A percentile compares a stretch with the other conserved stretches of the same genome.
Conservation (phyloP, 2,329 filamentous ascomycete genomes). For the Cladophialophora immunda region DNA sequence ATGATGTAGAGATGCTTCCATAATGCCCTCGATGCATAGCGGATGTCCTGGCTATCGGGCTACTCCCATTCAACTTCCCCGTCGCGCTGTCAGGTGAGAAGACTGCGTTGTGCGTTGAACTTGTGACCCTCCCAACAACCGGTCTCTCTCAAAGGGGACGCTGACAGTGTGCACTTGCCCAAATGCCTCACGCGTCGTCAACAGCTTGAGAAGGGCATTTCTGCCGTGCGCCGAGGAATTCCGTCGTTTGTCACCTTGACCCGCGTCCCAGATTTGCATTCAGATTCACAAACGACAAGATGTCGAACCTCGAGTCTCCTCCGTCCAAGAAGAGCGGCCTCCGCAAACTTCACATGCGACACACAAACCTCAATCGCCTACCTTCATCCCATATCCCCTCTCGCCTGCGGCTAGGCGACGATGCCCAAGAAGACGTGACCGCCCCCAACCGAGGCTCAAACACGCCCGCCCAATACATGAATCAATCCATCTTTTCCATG, state of each 20-base stretch:
- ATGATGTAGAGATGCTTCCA: slow-evolving; percentile 17
- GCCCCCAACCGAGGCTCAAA: slow-evolving; percentile 56
- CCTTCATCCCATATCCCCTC: slow-evolving; percentile 65
- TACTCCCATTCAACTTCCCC: slow-evolving; percentile 20
- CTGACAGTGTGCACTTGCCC: slow-evolving; percentile 16
- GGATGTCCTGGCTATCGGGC: slow-evolving; percentile 24
- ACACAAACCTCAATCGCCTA: slow-evolving; percentile 51
- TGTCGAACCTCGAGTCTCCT: slow-evolving; percentile 31
- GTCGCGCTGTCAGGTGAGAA: slow-evolving; percentile 32
- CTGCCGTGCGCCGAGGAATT: slow-evolving; percentile 3
- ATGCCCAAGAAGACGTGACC: slow-evolving; percentile 68
- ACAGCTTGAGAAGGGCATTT: slow-evolving; percentile 22
- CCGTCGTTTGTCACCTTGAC: slow-evolving; percentile 17
- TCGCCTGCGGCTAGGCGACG: slow-evolving; percentile 65
- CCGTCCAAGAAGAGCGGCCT: slow-evolving; percentile 47
- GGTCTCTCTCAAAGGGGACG: slow-evolving; percentile 8
- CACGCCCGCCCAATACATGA: slow-evolving; percentile 73
- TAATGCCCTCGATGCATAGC: slow-evolving; percentile 25
- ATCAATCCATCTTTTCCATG: slow-evolving; percentile 92
- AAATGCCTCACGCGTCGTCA: slow-evolving; percentile 23
- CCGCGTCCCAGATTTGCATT: not conserved
- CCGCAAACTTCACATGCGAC: slow-evolving; percentile 54
- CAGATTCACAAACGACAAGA: slow-evolving; percentile 17
- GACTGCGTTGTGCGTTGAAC: slow-evolving; percentile 18
- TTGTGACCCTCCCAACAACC: slow-evolving; percentile 25